These are phyloP conservation scores for Aeschynomene evenia DNA, from an alignment of 306 rosid species.

Conservation along the genomic window DNA sequence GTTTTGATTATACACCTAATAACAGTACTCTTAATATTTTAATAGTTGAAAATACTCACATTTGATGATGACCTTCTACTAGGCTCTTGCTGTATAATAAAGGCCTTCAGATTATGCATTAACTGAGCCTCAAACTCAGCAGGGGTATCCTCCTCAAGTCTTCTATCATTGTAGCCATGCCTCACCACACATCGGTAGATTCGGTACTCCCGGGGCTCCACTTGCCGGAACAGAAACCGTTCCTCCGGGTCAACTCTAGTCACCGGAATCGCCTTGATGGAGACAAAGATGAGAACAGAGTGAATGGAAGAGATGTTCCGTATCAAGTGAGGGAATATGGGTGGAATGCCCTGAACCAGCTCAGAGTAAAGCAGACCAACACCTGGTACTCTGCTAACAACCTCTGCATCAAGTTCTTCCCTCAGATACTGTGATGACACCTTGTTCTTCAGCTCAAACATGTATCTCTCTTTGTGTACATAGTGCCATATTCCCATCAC, in stretches of 20 bases:
- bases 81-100: no score
- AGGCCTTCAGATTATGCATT: conserved; percentile 41
- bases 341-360: conserved; percentile 68
- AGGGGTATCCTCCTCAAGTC: conserved; percentile 33
- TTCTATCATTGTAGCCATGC: conserved; percentile 56
- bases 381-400: conserved; percentile 47
- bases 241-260: conserved; percentile 46
- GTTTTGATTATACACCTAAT: no score
- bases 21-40: no score
- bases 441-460: conserved; percentile 56
- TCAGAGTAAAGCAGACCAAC: conserved; percentile 59
- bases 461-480: conserved; percentile 47
- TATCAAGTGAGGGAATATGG: conserved; percentile 48
- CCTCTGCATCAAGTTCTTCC: conserved; percentile 33
- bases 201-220: conserved; percentile 48
- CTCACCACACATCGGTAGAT: conserved; percentile 67
- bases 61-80: no score
- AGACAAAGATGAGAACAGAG: conserved; percentile 52
- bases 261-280: conserved; percentile 55
- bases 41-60: no score
- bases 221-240: conserved; percentile 58
- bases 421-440: conserved; percentile 44
- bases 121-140: conserved; percentile 49
- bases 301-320: conserved; percentile 50
- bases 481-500: conserved; percentile 64